Conservation (phyloP, 345 rosid species). For the Rhodamnia argentea region DNA sequence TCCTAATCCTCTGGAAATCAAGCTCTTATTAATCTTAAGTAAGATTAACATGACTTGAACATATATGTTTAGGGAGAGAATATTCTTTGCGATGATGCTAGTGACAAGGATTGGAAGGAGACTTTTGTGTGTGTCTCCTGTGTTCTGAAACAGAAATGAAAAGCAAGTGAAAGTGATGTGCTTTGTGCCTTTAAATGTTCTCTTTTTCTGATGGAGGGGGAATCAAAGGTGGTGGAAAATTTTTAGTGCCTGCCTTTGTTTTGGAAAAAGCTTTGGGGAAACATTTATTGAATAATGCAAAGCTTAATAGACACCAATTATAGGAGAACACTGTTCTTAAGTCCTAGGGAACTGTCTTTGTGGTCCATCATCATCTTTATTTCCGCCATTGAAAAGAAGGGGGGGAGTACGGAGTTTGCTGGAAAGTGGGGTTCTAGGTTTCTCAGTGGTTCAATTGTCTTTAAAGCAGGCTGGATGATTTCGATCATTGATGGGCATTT, state of each 20-base stretch:
- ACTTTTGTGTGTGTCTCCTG: neutral
- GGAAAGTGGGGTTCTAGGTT: neutral
- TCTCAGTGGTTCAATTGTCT: neutral
- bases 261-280: neutral
- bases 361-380: neutral
- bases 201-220: neutral
- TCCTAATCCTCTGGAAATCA: neutral
- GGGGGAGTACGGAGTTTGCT: neutral
- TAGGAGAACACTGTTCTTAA: neutral
- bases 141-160: neutral
- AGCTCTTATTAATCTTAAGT: neutral
- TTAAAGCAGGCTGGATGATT: neutral
- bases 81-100: neutral
- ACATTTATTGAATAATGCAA: neutral
- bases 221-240: neutral
- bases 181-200: neutral
- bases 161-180: neutral
- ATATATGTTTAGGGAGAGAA: neutral
- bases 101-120: neutral
- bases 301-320: neutral
- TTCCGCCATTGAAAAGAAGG: neutral
- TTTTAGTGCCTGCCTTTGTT: neutral
- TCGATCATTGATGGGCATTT: neutral
- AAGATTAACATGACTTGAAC: neutral
- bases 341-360: neutral